Evolutionary conservation across 129 eudicot genomes (phyloP).

Genomic region (Flaveria trinervia): DNA sequence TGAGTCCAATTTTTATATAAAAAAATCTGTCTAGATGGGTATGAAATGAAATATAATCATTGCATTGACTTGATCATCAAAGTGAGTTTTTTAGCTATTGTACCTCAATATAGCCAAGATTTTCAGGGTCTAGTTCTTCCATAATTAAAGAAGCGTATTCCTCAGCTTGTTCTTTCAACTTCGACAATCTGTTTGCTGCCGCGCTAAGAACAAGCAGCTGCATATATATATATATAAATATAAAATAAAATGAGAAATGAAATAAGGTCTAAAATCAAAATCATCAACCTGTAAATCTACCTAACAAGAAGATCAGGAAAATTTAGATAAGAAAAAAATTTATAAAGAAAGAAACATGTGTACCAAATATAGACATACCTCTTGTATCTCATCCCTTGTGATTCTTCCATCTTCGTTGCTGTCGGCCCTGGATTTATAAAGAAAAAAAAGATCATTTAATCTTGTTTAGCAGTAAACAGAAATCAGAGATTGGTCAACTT

Average conservation of each 20-base stretch:
- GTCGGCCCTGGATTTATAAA: constrained; percentile 67
- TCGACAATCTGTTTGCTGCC: constrained; percentile 81
- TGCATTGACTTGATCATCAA: too few relatives aligned
- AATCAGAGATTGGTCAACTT: background rate
- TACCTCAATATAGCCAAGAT: constrained; percentile 96
- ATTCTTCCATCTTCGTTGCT: constrained; percentile 93
- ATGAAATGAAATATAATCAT: too few relatives aligned
- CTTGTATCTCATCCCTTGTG: constrained; percentile 89
- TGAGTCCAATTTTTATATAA: too few relatives aligned
- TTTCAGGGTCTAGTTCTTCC: constrained; percentile 97
- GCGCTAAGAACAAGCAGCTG: constrained; percentile 95
- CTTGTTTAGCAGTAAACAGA: background rate
- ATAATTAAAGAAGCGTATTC: constrained; percentile 91
- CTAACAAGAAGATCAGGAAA: background rate
- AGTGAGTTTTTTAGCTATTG: background rate
- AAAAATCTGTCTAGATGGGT: too few relatives aligned
- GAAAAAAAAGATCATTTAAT: background rate
- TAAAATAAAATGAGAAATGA: background rate
- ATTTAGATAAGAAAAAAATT: background rate
- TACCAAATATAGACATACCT: constrained; percentile 55
- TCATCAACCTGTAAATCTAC: background rate
- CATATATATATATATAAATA: constrained; percentile 16
- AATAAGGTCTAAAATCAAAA: background rate
- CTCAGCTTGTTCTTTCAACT: constrained; percentile 81
- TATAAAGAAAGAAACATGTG: background rate